These are phyloP conservation scores for Setomelanomma holmii DNA, from an alignment of 2,329 filamentous ascomycete species.

Conservation along the genomic window DNA sequence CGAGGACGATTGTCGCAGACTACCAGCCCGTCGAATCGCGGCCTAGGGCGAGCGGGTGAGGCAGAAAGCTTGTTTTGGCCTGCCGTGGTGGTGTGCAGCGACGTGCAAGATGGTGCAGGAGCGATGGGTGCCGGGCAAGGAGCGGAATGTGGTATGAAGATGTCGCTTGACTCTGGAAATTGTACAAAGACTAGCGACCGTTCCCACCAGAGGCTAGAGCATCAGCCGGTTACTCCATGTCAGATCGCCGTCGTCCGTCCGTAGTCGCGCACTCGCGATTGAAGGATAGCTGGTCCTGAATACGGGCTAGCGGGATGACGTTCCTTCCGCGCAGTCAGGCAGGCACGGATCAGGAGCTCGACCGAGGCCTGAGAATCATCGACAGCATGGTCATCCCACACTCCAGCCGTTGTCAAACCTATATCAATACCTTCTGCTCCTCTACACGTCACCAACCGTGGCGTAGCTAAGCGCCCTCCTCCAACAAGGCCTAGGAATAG, in stretches of 20 bases:
- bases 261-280: constrained; percentile 10
- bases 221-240: constrained; percentile 1
- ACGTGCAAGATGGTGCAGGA: constrained; percentile 3
- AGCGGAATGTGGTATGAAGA: background rate
- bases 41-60: constrained; percentile 15
- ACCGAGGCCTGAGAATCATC: background rate
- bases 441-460: background rate
- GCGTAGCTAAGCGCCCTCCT: constrained; percentile 6
- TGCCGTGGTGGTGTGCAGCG: constrained; percentile 7
- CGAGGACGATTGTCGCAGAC: constrained; percentile 37
- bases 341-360: constrained; percentile 7
- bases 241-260: constrained; percentile 9
- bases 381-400: background rate
- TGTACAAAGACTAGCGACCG: background rate
- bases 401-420: background rate
- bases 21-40: constrained; percentile 30
- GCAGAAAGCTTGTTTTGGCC: constrained; percentile 31
- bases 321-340: background rate
- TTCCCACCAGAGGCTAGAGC: background rate
- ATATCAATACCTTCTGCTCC: constrained; percentile 7
- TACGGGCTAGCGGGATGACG: constrained; percentile 11
- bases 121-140: constrained; percentile 1
- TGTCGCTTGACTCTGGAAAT: background rate
- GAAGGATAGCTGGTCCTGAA: background rate
- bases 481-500: constrained; percentile 17